Base-by-base conservation (phyloP, 1,284 basidiomycete genomes). In the Termitomyces sp. region DNA sequence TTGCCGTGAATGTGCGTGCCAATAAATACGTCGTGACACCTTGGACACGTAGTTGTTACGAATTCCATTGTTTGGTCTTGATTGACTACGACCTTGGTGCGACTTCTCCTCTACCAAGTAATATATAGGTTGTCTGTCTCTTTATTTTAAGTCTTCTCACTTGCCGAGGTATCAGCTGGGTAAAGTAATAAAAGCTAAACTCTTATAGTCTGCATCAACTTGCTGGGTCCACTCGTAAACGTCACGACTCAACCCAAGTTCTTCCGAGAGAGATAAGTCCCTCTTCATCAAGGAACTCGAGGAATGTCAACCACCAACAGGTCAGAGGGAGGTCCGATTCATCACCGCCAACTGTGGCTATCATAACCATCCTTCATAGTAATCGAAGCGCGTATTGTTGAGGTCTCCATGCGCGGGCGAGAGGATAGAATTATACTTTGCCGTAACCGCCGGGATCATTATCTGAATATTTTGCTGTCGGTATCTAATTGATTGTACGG, bases 41-140 rank as follows among this genome's bases (percentile, higher is more conserved):
- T 3, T n/a, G 40, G 42, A 44, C 48, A 50, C 47, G 42, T 41
- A 21, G 31, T n/a, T 5, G 24, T 34, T 24, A 33, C 28, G 38
- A 26, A 33, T n/a, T 21, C 5, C 31, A 34, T 50, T 50, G 28
- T 41, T 54, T 57, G 55, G 41, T n/a, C n/a, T 21, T 57, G 28
- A 12, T 59, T 59, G 39, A 51, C 51, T 41, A 31, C 38, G 28
- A 30, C 47, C 24, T 39, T 15, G 13, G n/a, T n/a, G n/a, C n/a
- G n/a, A n/a, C n/a, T n/a, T n/a, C n/a, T n/a, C n/a, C n/a, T n/a
- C n/a, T n/a, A n/a, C n/a, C n/a, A n/a, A 24, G 24, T n/a, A 24
- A 3, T 24, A 24, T 24, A 24, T 5, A 24, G 24, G n/a, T n/a
- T n/a, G n/a, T n/a, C 5, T 24, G 24, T 9, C 6, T 9, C 17